Percentiles rank a stretch among this genome's conserved stretches.
phyloP scores from a whole-genome alignment of 169 alveolate species.

The Babesia bigemina region DNA sequence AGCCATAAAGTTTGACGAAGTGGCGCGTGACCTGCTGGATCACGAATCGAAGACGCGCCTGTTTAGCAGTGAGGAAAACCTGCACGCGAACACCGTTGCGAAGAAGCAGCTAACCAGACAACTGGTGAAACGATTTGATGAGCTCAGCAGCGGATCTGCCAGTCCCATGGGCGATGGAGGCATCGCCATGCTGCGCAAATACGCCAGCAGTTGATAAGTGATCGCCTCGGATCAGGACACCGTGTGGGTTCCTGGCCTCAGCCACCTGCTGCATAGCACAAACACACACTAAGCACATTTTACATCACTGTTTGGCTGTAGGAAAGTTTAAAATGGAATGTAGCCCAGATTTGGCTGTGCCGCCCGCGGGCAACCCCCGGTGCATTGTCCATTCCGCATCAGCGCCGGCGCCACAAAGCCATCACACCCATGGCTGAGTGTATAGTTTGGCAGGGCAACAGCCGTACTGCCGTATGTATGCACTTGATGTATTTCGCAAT shows the following conservation, averaged over 20 bases:
- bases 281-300: no score
- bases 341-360: background rate
- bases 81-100: constrained; percentile 44
- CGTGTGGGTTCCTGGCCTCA: no score
- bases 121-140: constrained; percentile 3
- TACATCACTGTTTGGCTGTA: no score
- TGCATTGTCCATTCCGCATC: background rate
- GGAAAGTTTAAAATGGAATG: background rate
- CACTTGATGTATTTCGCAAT: no score
- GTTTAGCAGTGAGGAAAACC: constrained; percentile 43
- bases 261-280: no score
- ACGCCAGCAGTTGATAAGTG: background rate
- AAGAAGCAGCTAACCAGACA: constrained; percentile 38
- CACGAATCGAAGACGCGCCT: constrained; percentile 23
- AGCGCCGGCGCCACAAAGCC: background rate
- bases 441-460: no score
- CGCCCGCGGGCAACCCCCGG: no score
- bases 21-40: constrained; percentile 6
- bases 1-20: constrained; percentile 1
- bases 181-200: constrained; percentile 2
- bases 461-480: no score
- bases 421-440: background rate
- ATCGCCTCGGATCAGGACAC: no score
- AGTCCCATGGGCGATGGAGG: background rate
- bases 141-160: background rate